These are phyloP conservation scores for Pouteria glomerata DNA, from an alignment of 148 eudicot species.

Conservation along the genomic window DNA sequence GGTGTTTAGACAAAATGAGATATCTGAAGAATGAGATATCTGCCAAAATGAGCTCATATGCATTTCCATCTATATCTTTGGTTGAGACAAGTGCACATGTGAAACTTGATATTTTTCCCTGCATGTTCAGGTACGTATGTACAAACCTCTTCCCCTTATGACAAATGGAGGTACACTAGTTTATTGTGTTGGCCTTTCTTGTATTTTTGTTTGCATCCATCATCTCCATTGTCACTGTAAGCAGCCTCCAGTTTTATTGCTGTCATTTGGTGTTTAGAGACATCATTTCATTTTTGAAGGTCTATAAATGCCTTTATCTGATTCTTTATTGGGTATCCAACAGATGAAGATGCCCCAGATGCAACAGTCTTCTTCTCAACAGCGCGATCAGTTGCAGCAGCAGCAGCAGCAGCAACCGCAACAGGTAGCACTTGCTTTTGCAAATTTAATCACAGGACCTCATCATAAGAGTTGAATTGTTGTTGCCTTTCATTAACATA, in stretches of 20 bases:
- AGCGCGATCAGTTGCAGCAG: constrained; percentile 91
- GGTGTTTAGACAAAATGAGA: too few species aligned
- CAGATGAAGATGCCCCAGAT: constrained; percentile 92
- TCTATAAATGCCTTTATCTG: constrained; percentile 9
- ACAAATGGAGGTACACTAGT: not conserved
- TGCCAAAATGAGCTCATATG: not conserved
- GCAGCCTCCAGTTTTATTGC: not conserved
- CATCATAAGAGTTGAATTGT: not conserved
- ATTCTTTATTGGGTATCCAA: constrained; percentile 12
- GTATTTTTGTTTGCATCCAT: not conserved
- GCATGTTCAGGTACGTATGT: too few species aligned
- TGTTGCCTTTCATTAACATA: not conserved
- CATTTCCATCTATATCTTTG: not conserved
- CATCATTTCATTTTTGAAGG: not conserved
- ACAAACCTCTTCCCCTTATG: not conserved
- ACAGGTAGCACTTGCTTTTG: constrained; percentile 47
- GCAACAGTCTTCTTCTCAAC: constrained; percentile 89
- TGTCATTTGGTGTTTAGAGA: constrained; percentile 3
- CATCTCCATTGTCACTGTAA: not conserved
- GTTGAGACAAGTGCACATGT: constrained; percentile 4
- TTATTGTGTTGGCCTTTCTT: not conserved
- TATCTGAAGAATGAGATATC: not conserved
- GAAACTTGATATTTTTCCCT: not conserved
- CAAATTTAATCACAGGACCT: not conserved
- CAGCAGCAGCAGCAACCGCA: constrained; percentile 84